Percentiles rank a stretch among this genome's conserved stretches.
These are phyloP conservation scores for Plasmodium gonderi DNA, from an alignment of 169 alveolate genomes.

Conservation along the genomic window DNA sequence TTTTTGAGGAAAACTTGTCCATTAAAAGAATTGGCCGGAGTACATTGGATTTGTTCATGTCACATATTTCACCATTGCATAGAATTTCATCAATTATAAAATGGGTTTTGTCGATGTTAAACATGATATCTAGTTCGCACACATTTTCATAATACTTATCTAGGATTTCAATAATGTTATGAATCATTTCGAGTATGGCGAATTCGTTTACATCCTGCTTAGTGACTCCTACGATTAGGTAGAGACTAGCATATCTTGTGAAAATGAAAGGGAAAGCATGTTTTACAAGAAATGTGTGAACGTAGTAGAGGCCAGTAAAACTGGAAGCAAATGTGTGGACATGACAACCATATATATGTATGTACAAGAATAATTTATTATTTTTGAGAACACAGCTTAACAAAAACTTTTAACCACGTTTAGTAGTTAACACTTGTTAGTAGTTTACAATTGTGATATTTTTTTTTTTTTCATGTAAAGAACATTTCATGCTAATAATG, in stretches of 20 bases:
- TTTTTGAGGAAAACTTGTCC: constrained; percentile 39
- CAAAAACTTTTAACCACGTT: not conserved
- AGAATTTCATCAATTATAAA: constrained; percentile 98
- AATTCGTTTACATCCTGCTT: constrained; percentile 93
- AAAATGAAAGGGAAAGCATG: constrained; percentile 54
- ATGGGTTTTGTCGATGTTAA: constrained; percentile 98
- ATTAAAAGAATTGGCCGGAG: constrained; percentile 75
- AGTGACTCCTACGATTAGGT: constrained; percentile 93
- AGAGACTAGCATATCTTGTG: constrained; percentile 97
- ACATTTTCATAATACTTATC: constrained; percentile 98
- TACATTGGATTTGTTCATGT: constrained; percentile 93
- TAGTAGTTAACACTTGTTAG: not conserved
- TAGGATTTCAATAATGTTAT: constrained; percentile 96
- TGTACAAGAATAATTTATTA: too few relatives aligned
- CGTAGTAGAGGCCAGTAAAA: too few relatives aligned
- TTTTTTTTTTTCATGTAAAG: not conserved
- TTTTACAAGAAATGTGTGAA: not conserved
- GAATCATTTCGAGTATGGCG: constrained; percentile 97
- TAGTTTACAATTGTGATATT: too few relatives aligned
- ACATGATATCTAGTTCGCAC: constrained; percentile 95
- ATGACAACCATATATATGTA: too few relatives aligned
- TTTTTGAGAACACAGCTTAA: not conserved
- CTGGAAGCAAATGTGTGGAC: not conserved
- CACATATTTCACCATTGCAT: constrained; percentile 94
- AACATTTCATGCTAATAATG: not conserved